phyloP scores from a whole-genome alignment of 2,329 filamentous ascomycete species.

The Ascochyta koolunga region DNA sequence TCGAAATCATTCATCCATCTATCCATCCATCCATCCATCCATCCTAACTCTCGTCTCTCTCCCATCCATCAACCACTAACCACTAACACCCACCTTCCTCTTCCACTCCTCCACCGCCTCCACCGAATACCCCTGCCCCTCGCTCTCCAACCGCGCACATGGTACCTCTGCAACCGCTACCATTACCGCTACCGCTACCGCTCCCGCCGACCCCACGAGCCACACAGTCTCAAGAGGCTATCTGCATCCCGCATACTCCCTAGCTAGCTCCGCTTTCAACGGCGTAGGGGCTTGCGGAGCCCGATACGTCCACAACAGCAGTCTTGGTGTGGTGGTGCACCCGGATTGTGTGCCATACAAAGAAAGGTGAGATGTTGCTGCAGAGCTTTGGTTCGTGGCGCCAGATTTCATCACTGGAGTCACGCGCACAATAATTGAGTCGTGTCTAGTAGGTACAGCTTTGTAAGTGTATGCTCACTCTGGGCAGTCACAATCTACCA shows the following conservation, averaged over 20 bases:
- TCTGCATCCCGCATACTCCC: too few relatives aligned
- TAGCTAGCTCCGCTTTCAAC: too few relatives aligned
- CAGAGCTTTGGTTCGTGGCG: conserved; percentile 6
- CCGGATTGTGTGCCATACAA: neutral
- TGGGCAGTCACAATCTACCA: conserved; percentile 26
- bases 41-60: too few relatives aligned
- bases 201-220: conserved; percentile 1
- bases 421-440: neutral
- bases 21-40: too few relatives aligned
- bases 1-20: too few relatives aligned
- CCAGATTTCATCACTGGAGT: neutral
- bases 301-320: too few relatives aligned
- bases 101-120: neutral
- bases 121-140: conserved; percentile 1
- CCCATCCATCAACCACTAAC: neutral
- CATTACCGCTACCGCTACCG: neutral
- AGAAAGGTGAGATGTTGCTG: conserved; percentile 1
- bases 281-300: too few relatives aligned
- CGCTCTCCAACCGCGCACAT: neutral
- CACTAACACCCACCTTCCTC: too few relatives aligned
- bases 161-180: conserved; percentile 6
- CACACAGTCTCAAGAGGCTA: too few relatives aligned
- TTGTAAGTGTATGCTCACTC: neutral
- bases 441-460: neutral
- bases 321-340: neutral